Base-by-base conservation (phyloP, 805 yeast genomes). In the baker's yeast (Saccharomyces cerevisiae) region DNA sequence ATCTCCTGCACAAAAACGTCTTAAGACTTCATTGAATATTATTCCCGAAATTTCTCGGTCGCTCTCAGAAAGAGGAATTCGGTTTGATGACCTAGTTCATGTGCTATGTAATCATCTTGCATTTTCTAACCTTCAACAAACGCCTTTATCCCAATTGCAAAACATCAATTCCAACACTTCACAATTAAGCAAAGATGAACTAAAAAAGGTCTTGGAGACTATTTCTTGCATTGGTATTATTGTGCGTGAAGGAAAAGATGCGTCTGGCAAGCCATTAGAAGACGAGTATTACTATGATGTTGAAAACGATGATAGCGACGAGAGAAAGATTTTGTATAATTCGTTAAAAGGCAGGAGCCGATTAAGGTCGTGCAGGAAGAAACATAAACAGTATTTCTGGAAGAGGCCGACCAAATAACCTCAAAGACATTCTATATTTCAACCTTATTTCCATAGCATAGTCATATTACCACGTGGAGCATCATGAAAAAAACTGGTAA, bases 251-350 rank as follows among this genome's bases (percentile, higher is more conserved):
- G 97, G 97, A 50, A 91, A 90, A 69, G 99, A 94, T 70, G 97
- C 98, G 2, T 95, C 97, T 2, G 99, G 98, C 10, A 89, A 90
- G 69, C 88, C 87, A 3, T 76, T 94, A 57, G 98, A 92, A 60
- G 96, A 89, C 68, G 97, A 94, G 68, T 94, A 89, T 66, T 94
- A 90, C 70, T 94, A 94, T 66, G 82, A 84, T 54, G 83, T 90
- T 2, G 98, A 90, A 60, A 79, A 83, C 48, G 99, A 94, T 70
- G 67, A 71, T 41, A 96, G 92, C 65, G 63, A 66, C 28, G 82
- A 82, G 49, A 83, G 99, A 66, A 83, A 81, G 46, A 70, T 70
- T 49, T 72, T 90, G 59, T 96, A 91, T 5, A 79, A 81, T 51
- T 84, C 87, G 48, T 73, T 89, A 52, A 87, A 89, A 66, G 97